Conservation (phyloP, 108 stramenopile genomes). For the Nitzschia sp. region DNA sequence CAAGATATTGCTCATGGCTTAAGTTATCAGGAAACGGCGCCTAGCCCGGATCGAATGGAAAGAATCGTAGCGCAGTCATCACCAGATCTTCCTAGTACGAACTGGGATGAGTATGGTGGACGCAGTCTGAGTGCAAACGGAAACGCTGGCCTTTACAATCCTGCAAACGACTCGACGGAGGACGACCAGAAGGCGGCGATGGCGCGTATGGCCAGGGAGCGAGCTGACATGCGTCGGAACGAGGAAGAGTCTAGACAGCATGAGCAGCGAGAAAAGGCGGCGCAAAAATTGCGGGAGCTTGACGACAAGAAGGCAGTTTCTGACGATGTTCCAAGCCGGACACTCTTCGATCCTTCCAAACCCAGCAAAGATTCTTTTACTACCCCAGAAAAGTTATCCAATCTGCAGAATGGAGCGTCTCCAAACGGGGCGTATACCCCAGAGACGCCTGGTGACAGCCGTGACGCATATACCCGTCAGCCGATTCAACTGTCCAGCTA, state of each 20-base stretch:
- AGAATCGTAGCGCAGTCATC: not conserved
- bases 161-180: constrained; percentile 8
- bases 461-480: constrained; percentile 16
- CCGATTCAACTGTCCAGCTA: constrained; percentile 71
- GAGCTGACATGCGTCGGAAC: constrained; percentile 50
- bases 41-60: not conserved
- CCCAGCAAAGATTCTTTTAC: constrained; percentile 24
- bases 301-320: constrained; percentile 54
- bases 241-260: constrained; percentile 60
- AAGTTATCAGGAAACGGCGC: not conserved
- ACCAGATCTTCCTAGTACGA: constrained; percentile 18
- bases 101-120: constrained; percentile 60
- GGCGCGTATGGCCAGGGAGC: constrained; percentile 64
- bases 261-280: constrained; percentile 52
- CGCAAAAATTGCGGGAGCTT: constrained; percentile 57
- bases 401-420: not conserved
- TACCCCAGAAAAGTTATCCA: not conserved
- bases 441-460: not conserved
- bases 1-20: not conserved
- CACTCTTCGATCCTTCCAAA: constrained; percentile 60
- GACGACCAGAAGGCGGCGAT: constrained; percentile 51
- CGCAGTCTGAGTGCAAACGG: constrained; percentile 23
- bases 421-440: not conserved
- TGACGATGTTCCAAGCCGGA: constrained; percentile 12
- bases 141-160: not conserved